These are phyloP conservation scores for Syncephalastrum sp. DNA, from an alignment of 371 early-diverging fungal genomes.

Conservation along the genomic window DNA sequence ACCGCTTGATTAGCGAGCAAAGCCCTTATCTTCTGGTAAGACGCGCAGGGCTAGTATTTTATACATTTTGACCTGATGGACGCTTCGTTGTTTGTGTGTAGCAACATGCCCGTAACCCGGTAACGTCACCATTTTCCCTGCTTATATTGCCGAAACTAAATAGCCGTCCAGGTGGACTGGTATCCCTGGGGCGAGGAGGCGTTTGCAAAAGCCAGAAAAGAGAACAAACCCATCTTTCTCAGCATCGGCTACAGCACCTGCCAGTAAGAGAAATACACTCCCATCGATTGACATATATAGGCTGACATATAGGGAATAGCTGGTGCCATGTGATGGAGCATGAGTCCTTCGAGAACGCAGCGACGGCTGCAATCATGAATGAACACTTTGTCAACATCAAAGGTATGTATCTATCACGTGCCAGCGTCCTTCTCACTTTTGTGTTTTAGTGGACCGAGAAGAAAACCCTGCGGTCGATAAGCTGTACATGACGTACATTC, in stretches of 20 bases:
- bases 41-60: background rate
- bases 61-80: no score
- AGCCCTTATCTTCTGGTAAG: conserved; percentile 16
- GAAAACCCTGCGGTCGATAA: conserved; percentile 68
- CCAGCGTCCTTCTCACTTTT: background rate
- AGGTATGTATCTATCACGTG: conserved; percentile 24
- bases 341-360: conserved; percentile 62
- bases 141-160: background rate
- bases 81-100: conserved; percentile 1
- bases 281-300: background rate
- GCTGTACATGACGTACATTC: conserved; percentile 60
- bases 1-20: conserved; percentile 7
- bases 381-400: conserved; percentile 60
- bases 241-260: conserved; percentile 72
- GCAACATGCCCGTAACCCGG: conserved; percentile 15
- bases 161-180: conserved; percentile 56
- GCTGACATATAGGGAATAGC: conserved; percentile 11
- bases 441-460: conserved; percentile 48
- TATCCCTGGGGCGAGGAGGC: conserved; percentile 73
- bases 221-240: conserved; percentile 65
- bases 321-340: conserved; percentile 77
- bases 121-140: conserved; percentile 1
- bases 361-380: conserved; percentile 59
- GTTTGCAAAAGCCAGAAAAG: conserved; percentile 47
- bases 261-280: conserved; percentile 36